These are phyloP conservation scores for Chlorencoelia australis DNA, from an alignment of 2,329 filamentous ascomycete species.

Conservation along the genomic window DNA sequence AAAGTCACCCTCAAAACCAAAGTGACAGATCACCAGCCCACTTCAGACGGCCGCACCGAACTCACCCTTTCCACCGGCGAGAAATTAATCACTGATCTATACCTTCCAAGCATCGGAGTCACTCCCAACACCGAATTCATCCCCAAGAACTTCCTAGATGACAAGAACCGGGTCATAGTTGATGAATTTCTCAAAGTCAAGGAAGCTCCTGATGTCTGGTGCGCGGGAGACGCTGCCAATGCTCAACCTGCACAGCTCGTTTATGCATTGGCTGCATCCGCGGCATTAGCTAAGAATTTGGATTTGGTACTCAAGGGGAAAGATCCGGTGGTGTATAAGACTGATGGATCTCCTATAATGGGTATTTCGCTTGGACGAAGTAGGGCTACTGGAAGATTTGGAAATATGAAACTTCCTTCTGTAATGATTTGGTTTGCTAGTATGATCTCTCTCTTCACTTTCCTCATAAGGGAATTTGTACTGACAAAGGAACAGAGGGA, in stretches of 20 bases:
- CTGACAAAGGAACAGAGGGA: no score
- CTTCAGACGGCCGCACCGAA: slow-evolving; percentile 37
- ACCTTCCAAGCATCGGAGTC: slow-evolving; percentile 46
- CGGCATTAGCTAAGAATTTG: slow-evolving; percentile 19
- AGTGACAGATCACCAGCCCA: slow-evolving; percentile 29
- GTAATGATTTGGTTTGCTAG: slow-evolving; percentile 19
- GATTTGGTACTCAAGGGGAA: slow-evolving; percentile 19
- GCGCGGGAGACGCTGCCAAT: slow-evolving; percentile 20
- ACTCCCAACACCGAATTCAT: slow-evolving; percentile 45
- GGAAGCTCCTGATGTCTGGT: slow-evolving; percentile 27
- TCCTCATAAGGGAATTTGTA: no score
- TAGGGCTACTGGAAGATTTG: slow-evolving; percentile 17
- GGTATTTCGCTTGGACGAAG: slow-evolving; percentile 20
- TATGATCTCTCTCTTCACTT: slow-evolving; percentile 11
- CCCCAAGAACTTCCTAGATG: slow-evolving; percentile 34
- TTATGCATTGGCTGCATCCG: slow-evolving; percentile 15
- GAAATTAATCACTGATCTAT: slow-evolving; percentile 42
- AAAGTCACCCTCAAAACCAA: slow-evolving; percentile 34
- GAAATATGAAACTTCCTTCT: slow-evolving; percentile 18
- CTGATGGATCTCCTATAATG: slow-evolving; percentile 13
- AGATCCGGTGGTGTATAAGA: slow-evolving; percentile 15
- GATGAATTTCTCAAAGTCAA: slow-evolving; percentile 42
- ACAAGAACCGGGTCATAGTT: slow-evolving; percentile 36
- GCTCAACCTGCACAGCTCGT: slow-evolving; percentile 17
- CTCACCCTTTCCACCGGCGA: slow-evolving; percentile 38